Base-by-base conservation (phyloP, 805 yeast species). In the Wickerhamiella sorbophila region DNA sequence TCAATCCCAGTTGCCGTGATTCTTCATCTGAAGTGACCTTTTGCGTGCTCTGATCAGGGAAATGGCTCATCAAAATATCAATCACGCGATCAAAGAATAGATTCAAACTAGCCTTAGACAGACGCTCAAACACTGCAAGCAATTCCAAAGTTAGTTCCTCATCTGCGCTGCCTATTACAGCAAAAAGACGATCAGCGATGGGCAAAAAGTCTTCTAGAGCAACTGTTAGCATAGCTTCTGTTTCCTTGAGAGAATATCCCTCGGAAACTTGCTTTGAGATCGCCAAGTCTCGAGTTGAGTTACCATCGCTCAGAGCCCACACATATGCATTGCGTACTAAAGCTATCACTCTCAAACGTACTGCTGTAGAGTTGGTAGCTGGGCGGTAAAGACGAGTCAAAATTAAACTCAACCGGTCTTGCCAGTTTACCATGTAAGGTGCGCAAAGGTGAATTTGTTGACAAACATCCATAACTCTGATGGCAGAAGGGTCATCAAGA, bases 341-440 rank as follows among this genome's bases (percentile, higher is more conserved):
- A 10, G 58, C 48, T 6, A 56, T 44, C 15, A 55, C 55, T 33
- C 50, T 58, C 12, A 0, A 40, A 42, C 12, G 50, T 40, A 60
- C 59, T 4, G 47, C 41, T 12, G 44, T 37, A 33, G 31, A 31
- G 21, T 34, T 21, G 14, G 47, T 36, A 3, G 48, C 41, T 24
- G 53, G 53, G 51, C 57, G 53, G 52, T 62, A 69, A 51, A 72
- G 75, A 5, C 63, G 59, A n/a, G 63, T 59, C 29, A 77, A 55
- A 2, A 79, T 49, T 24, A 58, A 55, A 5, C 56, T 54, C 33
- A 73, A 60, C 47, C 72, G 71, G 2, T 58, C 63, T 37, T 60
- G 59, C 82, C 86, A 79, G 6, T 64, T 56, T 0, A 68, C 61
- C 24, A 69, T 58, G 4, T 75, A 54, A 9, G 75, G 71, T 2